Base-by-base conservation (phyloP, 2,329 filamentous ascomycete species). In the Xylaria sp. region DNA sequence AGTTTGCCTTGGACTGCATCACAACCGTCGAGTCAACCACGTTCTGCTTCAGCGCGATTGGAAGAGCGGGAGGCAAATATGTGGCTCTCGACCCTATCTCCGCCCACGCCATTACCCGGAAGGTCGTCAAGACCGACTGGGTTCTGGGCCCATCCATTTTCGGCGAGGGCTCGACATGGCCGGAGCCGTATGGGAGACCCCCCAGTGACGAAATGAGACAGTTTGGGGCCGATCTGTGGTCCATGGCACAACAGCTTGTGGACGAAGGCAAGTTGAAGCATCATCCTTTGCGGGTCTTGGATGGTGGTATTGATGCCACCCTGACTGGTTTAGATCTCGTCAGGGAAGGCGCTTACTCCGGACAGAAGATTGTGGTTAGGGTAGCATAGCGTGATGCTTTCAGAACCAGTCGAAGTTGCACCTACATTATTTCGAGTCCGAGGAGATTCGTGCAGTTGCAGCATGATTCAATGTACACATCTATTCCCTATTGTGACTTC, bases 1-100 rank as follows among this genome's bases (percentile, higher is more conserved):
- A 45, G 1, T 78, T 78, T 47, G 77, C 73, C 1, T 60, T 83
- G 1, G 82, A 83, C 68, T 78, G 73, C 59, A 73, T 83, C 54
- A 71, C 77, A 0, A 71, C 76, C 25, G 66, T 70, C 0, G 53
- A 66, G 11, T 74, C 75, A 1, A 77, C 76, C 59, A 61, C 68
- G 20, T 58, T 78, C 49, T 81, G 79, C 72, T 80, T 79, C 63
- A 72, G 42, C 6, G 75, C 76, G 9, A 76, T 81, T 17, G 78
- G 78, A 13, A 70, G 75, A 3, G 70, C 66, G 3, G 79, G 79
- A 4, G 79, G 70, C 4, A 59, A 67, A n/a, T 79, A 72, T 55
- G 29, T 53, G 1, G 39, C 49, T 5, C 54, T 69, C 17, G 66
- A 71, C 38, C 53, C 55, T 47, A 61, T 61, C 38, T 63, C 64